Percentiles rank a stretch among this genome's conserved stretches.
Evolutionary conservation across 2,329 filamentous ascomycete genomes (phyloP).

Genomic region (Botrytis galanthina): DNA sequence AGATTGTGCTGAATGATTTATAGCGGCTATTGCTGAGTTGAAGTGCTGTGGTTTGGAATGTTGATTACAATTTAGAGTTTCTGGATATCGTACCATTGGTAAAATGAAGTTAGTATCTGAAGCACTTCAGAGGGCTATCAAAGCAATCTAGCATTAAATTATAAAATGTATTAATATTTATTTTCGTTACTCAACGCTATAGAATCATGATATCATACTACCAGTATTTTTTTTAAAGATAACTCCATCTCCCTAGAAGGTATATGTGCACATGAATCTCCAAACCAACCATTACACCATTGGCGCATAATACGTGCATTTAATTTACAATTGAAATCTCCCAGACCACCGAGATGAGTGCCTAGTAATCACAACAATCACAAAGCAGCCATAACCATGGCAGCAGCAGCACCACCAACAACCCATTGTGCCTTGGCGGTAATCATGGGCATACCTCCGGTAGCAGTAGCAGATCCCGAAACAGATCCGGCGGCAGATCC

Average conservation of each 20-base stretch:
- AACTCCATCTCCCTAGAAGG: background rate
- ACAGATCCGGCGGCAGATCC: background rate
- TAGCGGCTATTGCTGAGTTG: background rate
- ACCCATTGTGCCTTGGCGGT: conserved; percentile 32
- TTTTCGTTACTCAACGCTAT: background rate
- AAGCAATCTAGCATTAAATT: background rate
- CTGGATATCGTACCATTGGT: background rate
- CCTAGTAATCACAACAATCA: conserved; percentile 10
- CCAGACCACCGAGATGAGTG: background rate
- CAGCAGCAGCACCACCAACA: conserved; percentile 31
- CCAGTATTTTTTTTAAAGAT: background rate
- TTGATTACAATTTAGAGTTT: background rate
- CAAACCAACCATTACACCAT: background rate
- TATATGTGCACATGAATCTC: background rate
- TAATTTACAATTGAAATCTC: background rate
- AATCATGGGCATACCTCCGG: conserved; percentile 30
- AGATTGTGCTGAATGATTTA: background rate
- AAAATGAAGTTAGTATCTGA: background rate
- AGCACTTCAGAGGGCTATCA: background rate
- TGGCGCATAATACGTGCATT: background rate
- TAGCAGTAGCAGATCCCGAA: conserved; percentile 16
- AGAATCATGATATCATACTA: background rate
- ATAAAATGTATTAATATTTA: background rate
- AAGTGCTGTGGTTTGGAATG: background rate
- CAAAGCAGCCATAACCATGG: conserved; percentile 33